These are phyloP conservation scores for Cryoendolithus antarcticus DNA, from an alignment of 2,329 filamentous ascomycete genomes.

Conservation along the genomic window DNA sequence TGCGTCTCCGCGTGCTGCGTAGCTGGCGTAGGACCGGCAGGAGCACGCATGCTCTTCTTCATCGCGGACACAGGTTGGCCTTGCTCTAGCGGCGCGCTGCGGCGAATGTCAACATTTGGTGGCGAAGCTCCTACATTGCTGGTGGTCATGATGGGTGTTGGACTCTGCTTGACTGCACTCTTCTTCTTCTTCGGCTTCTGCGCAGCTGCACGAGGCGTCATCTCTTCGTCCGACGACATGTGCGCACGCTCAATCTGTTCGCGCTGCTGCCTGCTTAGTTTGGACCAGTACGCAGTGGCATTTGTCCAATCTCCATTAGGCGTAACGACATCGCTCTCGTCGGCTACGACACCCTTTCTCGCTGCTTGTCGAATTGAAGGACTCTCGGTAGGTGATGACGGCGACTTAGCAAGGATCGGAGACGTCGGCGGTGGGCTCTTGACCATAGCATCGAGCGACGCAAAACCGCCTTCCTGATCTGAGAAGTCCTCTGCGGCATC, in stretches of 20 bases:
- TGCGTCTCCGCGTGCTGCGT: constrained; percentile 14
- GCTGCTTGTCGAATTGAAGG: constrained; percentile 9
- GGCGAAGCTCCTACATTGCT: too few relatives aligned
- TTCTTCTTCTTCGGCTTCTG: constrained; percentile 31
- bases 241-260: constrained; percentile 48
- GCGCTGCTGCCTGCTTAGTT: constrained; percentile 50
- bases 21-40: constrained; percentile 12
- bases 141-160: too few relatives aligned
- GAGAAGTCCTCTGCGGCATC: constrained; percentile 65
- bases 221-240: constrained; percentile 18
- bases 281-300: constrained; percentile 58
- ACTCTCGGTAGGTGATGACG: constrained; percentile 10
- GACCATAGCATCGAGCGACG: constrained; percentile 61
- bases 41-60: constrained; percentile 26
- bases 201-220: constrained; percentile 5
- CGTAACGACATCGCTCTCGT: constrained; percentile 1
- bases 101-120: too few relatives aligned
- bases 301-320: constrained; percentile 47
- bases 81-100: too few relatives aligned
- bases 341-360: not conserved
- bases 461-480: constrained; percentile 56
- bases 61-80: constrained; percentile 18
- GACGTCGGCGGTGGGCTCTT: constrained; percentile 38
- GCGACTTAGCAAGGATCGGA: too few relatives aligned
- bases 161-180: constrained; percentile 16